phyloP scores from a whole-genome alignment of 495 filamentous ascomycete species.

The Sordaria brevicollis region DNA sequence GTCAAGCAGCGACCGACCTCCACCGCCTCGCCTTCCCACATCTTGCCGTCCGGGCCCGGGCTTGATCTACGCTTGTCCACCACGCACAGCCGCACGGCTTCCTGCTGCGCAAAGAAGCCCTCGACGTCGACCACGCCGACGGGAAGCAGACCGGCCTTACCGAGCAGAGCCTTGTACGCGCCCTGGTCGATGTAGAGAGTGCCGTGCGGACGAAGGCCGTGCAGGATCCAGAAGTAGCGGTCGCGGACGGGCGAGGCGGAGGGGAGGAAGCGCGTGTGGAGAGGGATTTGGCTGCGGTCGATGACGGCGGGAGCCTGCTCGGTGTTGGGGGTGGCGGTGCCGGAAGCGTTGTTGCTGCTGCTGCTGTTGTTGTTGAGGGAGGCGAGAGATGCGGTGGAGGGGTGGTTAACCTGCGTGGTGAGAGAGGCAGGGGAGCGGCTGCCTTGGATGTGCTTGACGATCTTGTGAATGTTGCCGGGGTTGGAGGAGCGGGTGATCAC shows the following conservation, averaged over 20 bases:
- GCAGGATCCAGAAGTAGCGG: conserved; percentile 91
- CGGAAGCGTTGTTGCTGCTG: not conserved
- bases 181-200: conserved; percentile 87
- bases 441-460: conserved; percentile 71
- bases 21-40: conserved; percentile 44
- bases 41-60: conserved; percentile 15
- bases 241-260: conserved; percentile 81
- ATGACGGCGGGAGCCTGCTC: conserved; percentile 19
- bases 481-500: conserved; percentile 86
- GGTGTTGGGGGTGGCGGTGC: conserved; percentile 15
- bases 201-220: conserved; percentile 86
- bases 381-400: not conserved
- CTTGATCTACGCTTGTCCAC: conserved; percentile 37
- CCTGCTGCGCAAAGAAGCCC: conserved; percentile 81
- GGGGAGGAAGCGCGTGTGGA: conserved; percentile 89
- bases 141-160: conserved; percentile 82
- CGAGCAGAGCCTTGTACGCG: conserved; percentile 64
- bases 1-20: conserved; percentile 89
- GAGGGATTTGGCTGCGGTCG: conserved; percentile 33
- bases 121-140: conserved; percentile 85
- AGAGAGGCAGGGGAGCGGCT: conserved; percentile 27
- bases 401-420: conserved; percentile 12
- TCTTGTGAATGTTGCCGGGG: conserved; percentile 83
- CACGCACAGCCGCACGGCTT: conserved; percentile 77
- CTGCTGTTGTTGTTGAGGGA: not conserved